Percentiles rank a stretch among this genome's conserved stretches.
phyloP scores from a whole-genome alignment of 2,329 filamentous ascomycete genomes.

The Aspergillus felis region DNA sequence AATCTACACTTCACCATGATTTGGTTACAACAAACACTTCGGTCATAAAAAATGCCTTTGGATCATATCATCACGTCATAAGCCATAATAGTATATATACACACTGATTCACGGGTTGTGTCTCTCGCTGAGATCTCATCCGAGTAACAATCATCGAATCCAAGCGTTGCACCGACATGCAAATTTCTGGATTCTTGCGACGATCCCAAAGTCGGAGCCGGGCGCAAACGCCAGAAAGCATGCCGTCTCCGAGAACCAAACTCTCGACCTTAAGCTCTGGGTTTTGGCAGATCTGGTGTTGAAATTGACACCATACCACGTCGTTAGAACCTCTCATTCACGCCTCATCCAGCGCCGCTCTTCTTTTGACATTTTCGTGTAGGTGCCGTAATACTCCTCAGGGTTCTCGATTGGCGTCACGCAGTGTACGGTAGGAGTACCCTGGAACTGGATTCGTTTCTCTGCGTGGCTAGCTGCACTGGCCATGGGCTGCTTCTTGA shows the following conservation, averaged over 20 bases:
- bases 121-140: conserved; percentile 1
- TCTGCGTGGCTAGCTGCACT: conserved; percentile 14
- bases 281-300: not conserved
- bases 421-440: conserved; percentile 43
- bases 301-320: not conserved
- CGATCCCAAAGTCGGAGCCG: conserved; percentile 4
- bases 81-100: conserved; percentile 19
- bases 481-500: conserved; percentile 39
- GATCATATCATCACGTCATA: conserved; percentile 22
- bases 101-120: conserved; percentile 6
- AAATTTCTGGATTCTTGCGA: not conserved
- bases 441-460: conserved; percentile 43
- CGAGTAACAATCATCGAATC: not conserved
- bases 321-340: conserved; percentile 23
- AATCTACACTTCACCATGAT: conserved; percentile 2
- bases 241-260: not conserved
- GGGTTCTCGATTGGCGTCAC: conserved; percentile 48
- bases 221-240: not conserved
- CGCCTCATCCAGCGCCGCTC: conserved; percentile 44
- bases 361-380: conserved; percentile 43
- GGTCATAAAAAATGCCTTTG: conserved; percentile 3
- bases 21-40: conserved; percentile 6
- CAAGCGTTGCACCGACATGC: not conserved
- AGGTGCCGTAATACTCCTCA: conserved; percentile 47
- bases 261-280: not conserved